These are phyloP conservation scores for Ustilago nuda DNA, from an alignment of 1,284 basidiomycete species.

Conservation along the genomic window DNA sequence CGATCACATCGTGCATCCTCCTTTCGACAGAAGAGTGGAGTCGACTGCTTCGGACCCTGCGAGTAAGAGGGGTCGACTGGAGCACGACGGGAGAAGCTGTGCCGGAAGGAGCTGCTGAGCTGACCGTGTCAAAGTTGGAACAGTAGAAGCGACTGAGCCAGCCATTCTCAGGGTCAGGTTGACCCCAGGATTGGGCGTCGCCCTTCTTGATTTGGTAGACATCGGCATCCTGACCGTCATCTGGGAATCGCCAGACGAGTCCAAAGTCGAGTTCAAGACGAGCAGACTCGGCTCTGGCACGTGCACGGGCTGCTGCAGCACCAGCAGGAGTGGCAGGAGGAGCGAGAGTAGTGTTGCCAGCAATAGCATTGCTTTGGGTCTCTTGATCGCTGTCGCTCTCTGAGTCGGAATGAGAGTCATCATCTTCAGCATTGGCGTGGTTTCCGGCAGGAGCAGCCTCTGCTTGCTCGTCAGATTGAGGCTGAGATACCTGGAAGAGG, in stretches of 20 bases:
- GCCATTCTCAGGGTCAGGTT: constrained; percentile 60
- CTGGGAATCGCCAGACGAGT: constrained; percentile 61
- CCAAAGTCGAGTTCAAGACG: constrained; percentile 60
- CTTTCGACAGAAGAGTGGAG: constrained; percentile 47
- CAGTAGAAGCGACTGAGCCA: constrained; percentile 65
- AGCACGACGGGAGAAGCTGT: constrained; percentile 42
- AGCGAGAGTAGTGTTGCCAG: background rate
- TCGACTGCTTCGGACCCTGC: constrained; percentile 34
- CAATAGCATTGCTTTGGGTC: background rate
- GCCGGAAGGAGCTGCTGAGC: constrained; percentile 35
- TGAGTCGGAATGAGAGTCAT: constrained; percentile 13
- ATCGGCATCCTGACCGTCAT: constrained; percentile 58
- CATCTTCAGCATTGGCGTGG: constrained; percentile 9
- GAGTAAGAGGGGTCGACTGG: constrained; percentile 48
- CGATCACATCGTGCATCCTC: constrained; percentile 44
- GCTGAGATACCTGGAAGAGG: constrained; percentile 49
- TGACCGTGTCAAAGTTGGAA: constrained; percentile 53
- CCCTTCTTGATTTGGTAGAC: constrained; percentile 46
- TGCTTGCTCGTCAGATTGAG: constrained; percentile 27
- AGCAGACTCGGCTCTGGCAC: constrained; percentile 43
- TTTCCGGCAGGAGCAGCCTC: constrained; percentile 13
- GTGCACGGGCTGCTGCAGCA: constrained; percentile 33
- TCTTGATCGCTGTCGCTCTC: constrained; percentile 22
- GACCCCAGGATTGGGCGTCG: constrained; percentile 52
- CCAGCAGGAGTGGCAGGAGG: constrained; percentile 4